Base-by-base conservation (phyloP, 257 asterid genomes). In the Paraleonurus japonicus region DNA sequence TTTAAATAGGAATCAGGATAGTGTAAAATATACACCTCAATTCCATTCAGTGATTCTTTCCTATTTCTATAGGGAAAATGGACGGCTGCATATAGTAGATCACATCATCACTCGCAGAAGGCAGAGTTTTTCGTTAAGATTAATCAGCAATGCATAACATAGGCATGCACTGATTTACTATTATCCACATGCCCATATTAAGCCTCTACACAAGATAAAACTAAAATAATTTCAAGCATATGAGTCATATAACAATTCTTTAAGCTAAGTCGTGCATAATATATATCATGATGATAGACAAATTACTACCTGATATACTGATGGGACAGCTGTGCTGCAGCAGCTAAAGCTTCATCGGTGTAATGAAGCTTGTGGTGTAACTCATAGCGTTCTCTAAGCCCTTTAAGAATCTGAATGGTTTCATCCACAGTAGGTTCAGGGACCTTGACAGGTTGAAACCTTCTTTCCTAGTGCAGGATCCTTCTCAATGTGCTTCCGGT, bases 341-440 rank as follows among this genome's bases (percentile, higher is more conserved):
- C 85, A 71, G 83, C 90, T 81, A 94, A 69, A 3, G 99, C 85
- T 32, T 88, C 98, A 24, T 94, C 99, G 4, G 99, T 88, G 83
- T 94, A 94, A 39, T 93, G 98, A 51, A 91, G 95, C 80, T 91
- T 91, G 92, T 94, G 99, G 80, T 94, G 99, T 24, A 94, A 85
- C 82, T 94, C 99, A 64, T 94, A 94, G 22, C 97, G 89, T 73
- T 89, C 96, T 16, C 96, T 77, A 65, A 94, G 91, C 41, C 99
- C 99, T 82, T 78, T 89, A 74, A 94, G 77, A 80, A 94, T 94
- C 82, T 81, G 96, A 85, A 94, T 88, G 59, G 97, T 84, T 73
- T 94, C 99, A 71, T 94, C 99, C 54, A 91, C 97, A 8, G 96
- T 76, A 41, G 99, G 99, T 69, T 94, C 99, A 9, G 99, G 99